Conservation (phyloP, 2,329 filamentous ascomycete genomes). For the Claviceps pusilla region DNA sequence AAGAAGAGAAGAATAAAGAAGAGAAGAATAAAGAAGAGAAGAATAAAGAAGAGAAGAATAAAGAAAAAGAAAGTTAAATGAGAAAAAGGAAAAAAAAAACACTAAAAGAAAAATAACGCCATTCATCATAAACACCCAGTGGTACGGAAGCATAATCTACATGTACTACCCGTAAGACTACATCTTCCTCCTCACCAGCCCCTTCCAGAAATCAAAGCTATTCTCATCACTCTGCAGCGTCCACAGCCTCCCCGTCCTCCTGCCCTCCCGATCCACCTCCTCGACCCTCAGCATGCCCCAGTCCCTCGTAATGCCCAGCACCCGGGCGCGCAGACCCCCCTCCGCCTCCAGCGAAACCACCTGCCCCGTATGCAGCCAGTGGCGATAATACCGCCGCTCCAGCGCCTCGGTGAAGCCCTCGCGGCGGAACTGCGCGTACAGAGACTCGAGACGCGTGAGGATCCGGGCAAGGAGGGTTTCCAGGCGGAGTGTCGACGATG, state of each 20-base stretch:
- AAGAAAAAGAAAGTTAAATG: no score
- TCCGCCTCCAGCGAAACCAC: conserved; percentile 63
- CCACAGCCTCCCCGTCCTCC: conserved; percentile 62
- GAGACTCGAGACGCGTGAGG: conserved; percentile 58
- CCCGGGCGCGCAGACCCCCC: conserved; percentile 56
- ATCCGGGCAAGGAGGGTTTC: conserved; percentile 75
- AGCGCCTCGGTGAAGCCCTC: conserved; percentile 61
- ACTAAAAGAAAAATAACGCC: no score
- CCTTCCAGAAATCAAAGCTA: conserved; percentile 94
- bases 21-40: no score
- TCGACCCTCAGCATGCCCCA: conserved; percentile 79
- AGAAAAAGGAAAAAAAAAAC: no score
- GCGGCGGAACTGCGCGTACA: conserved; percentile 61
- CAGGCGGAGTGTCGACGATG: conserved; percentile 42
- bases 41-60: no score
- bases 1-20: no score
- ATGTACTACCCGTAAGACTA: conserved; percentile 18
- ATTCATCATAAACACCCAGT: no score
- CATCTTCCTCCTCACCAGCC: conserved; percentile 66
- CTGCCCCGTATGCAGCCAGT: conserved; percentile 75
- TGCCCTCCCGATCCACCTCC: conserved; percentile 60
- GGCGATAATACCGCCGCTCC: conserved; percentile 60
- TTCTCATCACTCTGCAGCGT: conserved; percentile 91
- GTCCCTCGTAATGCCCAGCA: conserved; percentile 80
- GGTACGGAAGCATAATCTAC: no score